phyloP scores from a whole-genome alignment of 352 stramenopile genomes.

The Globisporangium ultimum region DNA sequence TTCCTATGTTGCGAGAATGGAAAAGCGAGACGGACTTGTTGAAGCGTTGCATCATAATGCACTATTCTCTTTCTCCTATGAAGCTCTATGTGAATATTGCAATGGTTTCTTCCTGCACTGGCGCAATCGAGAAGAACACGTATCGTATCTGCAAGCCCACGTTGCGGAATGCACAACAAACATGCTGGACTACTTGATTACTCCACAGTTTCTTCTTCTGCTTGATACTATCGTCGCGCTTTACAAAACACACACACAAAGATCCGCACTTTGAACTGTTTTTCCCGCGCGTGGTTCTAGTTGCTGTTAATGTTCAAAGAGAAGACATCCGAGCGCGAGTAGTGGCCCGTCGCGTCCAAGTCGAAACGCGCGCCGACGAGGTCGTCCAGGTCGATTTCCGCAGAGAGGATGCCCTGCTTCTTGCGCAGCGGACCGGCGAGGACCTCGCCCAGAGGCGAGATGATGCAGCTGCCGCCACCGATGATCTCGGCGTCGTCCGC shows the following conservation, averaged over 20 bases:
- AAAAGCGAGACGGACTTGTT: background rate
- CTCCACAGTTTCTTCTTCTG: too few relatives aligned
- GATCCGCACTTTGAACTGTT: too few relatives aligned
- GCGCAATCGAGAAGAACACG: too few relatives aligned
- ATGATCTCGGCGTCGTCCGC: constrained; percentile 21
- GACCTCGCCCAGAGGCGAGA: constrained; percentile 21
- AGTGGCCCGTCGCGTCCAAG: constrained; percentile 20
- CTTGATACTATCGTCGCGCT: too few relatives aligned
- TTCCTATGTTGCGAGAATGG: too few relatives aligned
- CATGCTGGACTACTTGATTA: too few relatives aligned
- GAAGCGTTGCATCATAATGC: background rate
- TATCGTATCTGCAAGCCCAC: too few relatives aligned
- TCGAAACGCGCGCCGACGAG: constrained; percentile 20
- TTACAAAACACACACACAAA: too few relatives aligned
- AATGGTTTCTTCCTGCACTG: too few relatives aligned
- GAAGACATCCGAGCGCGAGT: constrained; percentile 21
- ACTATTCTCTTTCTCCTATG: background rate
- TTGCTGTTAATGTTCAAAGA: constrained; percentile 14
- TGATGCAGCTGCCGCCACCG: constrained; percentile 23
- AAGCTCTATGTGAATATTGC: too few relatives aligned
- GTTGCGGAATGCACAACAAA: too few relatives aligned
- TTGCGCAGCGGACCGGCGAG: constrained; percentile 20
- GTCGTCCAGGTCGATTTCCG: constrained; percentile 22
- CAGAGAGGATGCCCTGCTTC: constrained; percentile 16
- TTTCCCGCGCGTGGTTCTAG: background rate